Evolutionary conservation across 2,329 filamentous ascomycete species (phyloP), one percentile per base, ranked within the genome.

Genomic region (Chaetomium strumarium): DNA sequence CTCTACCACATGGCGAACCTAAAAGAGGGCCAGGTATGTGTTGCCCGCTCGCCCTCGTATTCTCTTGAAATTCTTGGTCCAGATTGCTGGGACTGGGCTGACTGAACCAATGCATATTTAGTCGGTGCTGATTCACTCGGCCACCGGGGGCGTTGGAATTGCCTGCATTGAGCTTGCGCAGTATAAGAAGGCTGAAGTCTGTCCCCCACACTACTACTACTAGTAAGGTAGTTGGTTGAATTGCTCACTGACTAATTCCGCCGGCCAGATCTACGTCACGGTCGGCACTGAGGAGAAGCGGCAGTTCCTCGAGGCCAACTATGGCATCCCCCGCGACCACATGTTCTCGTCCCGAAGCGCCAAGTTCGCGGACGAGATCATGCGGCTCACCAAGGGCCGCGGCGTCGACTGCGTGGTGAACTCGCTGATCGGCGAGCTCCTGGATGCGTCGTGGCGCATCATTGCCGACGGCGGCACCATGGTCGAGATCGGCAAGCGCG

Each of bases 361-460:
- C 5, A 46, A 55, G 0, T 72, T 72, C 39, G 63, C 57, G 2
- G 37, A 56, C 1, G 55, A 62, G 5, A 61, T 70, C 13, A 43
- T 57, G 20, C 9, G 19, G 2, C 45, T 31, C 0, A 70, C 68
- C 0, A 29, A 50, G 4, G 63, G 67, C 3, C 42, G 53, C 0
- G 69, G 69, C 20, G 64, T 66, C 24, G 65, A 68, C 33, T 40
- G 66, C 5, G 55, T 66, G 2, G 48, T 68, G 5, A 67, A 65
- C 55, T 63, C 59, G 1, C 51, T 65, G 4, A 45, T 57, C 2
- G 62, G 64, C 10, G 63, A 67, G 12, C 31, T 63, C 6, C 48
- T 70, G 0, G 56, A 59, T 8, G 61, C 58, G 5, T 64, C 67
- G 1, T 70, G 63, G 62, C 46, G 63, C 10, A 62, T 64, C 45